A percentile compares a stretch with the other conserved stretches of the same genome.
Conservation (phyloP, 1,139 yeast species). For the Sugiyamaella xylanicola region DNA sequence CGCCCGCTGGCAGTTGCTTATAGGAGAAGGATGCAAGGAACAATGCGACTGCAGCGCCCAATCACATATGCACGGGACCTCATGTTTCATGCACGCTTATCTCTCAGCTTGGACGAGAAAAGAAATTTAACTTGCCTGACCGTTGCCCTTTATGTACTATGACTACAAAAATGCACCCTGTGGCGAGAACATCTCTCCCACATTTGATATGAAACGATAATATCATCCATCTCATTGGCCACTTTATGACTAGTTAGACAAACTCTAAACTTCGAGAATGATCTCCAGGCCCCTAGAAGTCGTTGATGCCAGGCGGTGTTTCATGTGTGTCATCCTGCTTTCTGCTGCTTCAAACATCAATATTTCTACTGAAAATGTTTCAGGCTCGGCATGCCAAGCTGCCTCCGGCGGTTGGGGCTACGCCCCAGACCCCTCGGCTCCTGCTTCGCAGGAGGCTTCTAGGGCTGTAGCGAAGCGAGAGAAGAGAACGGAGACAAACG, state of each 20-base stretch:
- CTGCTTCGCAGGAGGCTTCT: too few relatives aligned
- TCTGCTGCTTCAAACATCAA: too few relatives aligned
- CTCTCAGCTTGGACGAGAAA: not conserved
- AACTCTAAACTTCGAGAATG: too few relatives aligned
- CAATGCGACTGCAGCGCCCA: not conserved
- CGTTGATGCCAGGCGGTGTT: not conserved
- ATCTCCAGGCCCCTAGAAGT: not conserved
- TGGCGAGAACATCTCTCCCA: too few relatives aligned
- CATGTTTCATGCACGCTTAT: conserved; percentile 6
- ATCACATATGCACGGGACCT: not conserved
- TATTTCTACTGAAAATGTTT: too few relatives aligned
- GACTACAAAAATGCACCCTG: not conserved
- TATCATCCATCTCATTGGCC: too few relatives aligned
- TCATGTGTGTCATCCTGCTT: not conserved
- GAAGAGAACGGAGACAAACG: too few relatives aligned
- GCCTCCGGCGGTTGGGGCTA: not conserved
- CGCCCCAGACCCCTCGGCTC: too few relatives aligned
- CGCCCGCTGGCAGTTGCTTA: not conserved
- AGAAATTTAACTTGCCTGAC: conserved; percentile 2
- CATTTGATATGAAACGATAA: too few relatives aligned
- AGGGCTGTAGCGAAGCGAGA: too few relatives aligned
- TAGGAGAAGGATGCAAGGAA: conserved; percentile 1
- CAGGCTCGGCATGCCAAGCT: too few relatives aligned
- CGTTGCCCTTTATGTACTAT: conserved; percentile 1
- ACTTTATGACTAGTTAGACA: too few relatives aligned